Evolutionary conservation across 2,329 filamentous ascomycete genomes (phyloP).

Genomic region (Davidsoniella australis): DNA sequence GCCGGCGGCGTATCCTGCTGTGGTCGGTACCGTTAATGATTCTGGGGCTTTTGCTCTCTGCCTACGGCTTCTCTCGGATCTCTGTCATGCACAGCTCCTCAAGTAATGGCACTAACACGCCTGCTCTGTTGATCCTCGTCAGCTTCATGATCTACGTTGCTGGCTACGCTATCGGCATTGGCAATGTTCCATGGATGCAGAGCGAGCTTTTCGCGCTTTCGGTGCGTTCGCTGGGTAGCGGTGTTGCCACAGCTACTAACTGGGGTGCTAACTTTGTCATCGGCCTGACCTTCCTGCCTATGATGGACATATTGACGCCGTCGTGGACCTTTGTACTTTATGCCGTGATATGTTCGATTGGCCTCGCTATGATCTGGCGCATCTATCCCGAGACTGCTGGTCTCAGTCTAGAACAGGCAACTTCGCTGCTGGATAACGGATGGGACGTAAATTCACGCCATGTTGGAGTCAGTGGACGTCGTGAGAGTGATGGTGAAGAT

Average conservation of each 20-base stretch:
- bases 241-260: slow-evolving; percentile 60
- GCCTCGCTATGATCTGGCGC: slow-evolving; percentile 50
- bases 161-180: slow-evolving; percentile 70
- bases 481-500: too few species aligned
- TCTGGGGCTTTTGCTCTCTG: slow-evolving; percentile 50
- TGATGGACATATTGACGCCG: slow-evolving; percentile 63
- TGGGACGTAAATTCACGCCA: slow-evolving; percentile 42
- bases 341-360: slow-evolving; percentile 47
- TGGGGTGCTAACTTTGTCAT: slow-evolving; percentile 80
- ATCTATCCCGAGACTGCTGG: slow-evolving; percentile 83
- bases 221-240: slow-evolving; percentile 56
- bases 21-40: slow-evolving; percentile 76
- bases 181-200: slow-evolving; percentile 93
- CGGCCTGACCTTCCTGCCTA: slow-evolving; percentile 70
- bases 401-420: slow-evolving; percentile 64
- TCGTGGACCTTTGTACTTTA: slow-evolving; percentile 71
- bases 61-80: slow-evolving; percentile 54
- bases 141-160: slow-evolving; percentile 74
- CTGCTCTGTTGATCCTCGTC: slow-evolving; percentile 44
- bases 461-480: too few species aligned
- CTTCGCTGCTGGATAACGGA: slow-evolving; percentile 49
- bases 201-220: slow-evolving; percentile 73
- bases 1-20: slow-evolving; percentile 63
- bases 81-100: slow-evolving; percentile 22
- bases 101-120: slow-evolving; percentile 14